Evolutionary conservation across 257 asterid species (phyloP).

Genomic region (Solanum verrucosum): DNA sequence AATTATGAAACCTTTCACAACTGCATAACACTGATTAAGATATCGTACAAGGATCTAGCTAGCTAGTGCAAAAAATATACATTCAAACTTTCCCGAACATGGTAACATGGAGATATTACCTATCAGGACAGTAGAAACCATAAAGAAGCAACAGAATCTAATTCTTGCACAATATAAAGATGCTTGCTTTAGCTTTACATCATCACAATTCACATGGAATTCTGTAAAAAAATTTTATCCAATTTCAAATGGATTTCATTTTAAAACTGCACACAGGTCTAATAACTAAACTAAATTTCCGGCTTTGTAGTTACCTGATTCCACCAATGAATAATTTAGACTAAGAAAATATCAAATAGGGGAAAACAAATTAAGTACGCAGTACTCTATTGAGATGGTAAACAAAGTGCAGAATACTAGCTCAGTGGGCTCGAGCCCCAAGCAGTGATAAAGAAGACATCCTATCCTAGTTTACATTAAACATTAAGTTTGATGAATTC

Average conservation of each 20-base stretch:
- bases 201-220: background rate
- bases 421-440: background rate
- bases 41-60: background rate
- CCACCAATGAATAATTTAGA: background rate
- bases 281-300: background rate
- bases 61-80: background rate
- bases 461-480: background rate
- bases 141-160: background rate
- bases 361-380: background rate
- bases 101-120: background rate
- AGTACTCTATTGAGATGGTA: background rate
- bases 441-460: background rate
- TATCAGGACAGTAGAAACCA: background rate
- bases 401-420: background rate
- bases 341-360: background rate
- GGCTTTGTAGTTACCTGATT: background rate
- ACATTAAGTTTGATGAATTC: background rate
- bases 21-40: background rate
- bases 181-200: background rate
- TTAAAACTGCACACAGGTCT: background rate
- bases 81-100: background rate
- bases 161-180: background rate
- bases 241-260: background rate
- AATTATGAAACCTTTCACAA: background rate
- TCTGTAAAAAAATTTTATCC: background rate